Conservation (phyloP, 371 early-diverging fungal species). For the Circinella umbellata region DNA sequence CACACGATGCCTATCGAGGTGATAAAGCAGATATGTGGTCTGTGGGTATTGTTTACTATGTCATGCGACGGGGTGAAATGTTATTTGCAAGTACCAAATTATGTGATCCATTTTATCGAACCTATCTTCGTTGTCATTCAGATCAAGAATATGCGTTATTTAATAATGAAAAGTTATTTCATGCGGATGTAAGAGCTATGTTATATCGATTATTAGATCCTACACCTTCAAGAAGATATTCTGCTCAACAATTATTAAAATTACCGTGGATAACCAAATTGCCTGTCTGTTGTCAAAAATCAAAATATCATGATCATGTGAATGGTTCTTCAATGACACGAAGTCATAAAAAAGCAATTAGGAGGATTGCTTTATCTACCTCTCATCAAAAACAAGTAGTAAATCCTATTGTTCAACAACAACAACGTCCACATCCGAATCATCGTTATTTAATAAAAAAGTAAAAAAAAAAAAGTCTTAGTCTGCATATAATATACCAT, state of each 20-base stretch:
- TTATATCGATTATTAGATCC: constrained; percentile 85
- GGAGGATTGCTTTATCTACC: background rate
- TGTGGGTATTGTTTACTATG: constrained; percentile 78
- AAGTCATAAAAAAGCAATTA: background rate
- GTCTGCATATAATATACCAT: too few species aligned
- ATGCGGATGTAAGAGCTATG: constrained; percentile 55
- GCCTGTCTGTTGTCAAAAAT: background rate
- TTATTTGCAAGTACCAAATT: constrained; percentile 55
- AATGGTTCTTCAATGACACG: background rate
- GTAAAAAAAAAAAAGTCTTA: too few species aligned
- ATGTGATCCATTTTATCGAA: constrained; percentile 65
- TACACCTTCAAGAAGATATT: constrained; percentile 67
- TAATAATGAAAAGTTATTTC: constrained; percentile 43
- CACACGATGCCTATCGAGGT: constrained; percentile 68
- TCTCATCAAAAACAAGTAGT: too few species aligned
- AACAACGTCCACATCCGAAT: too few species aligned
- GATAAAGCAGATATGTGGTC: constrained; percentile 84
- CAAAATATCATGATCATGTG: background rate
- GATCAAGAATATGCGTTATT: constrained; percentile 63
- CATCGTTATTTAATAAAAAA: too few species aligned
- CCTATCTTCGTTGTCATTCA: constrained; percentile 48
- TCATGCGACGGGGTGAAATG: constrained; percentile 79
- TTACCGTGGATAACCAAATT: constrained; percentile 6
- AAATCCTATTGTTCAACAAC: too few species aligned
- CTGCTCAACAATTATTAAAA: constrained; percentile 59